Conservation (phyloP, 2,329 filamentous ascomycete genomes). For the Leptographium procerum region DNA sequence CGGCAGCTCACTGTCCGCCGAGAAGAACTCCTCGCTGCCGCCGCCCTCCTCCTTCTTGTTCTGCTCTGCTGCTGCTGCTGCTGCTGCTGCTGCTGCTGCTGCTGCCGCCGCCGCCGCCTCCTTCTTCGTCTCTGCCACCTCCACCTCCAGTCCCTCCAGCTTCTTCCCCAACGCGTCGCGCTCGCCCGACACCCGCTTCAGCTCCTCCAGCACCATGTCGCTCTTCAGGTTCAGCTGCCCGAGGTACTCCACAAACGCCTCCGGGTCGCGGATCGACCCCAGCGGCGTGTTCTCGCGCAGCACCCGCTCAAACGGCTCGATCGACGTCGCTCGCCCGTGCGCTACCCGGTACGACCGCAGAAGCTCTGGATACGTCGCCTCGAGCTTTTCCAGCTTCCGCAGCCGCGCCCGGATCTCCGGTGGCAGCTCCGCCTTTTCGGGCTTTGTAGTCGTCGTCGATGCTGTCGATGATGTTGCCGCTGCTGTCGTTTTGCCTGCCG, state of each 20-base stretch:
- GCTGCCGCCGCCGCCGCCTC: no score
- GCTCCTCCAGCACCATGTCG: slow-evolving; percentile 88
- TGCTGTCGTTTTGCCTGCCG: background rate
- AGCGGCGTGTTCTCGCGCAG: slow-evolving; percentile 88
- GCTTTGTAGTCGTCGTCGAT: background rate
- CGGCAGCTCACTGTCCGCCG: slow-evolving; percentile 73
- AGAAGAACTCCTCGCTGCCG: slow-evolving; percentile 62
- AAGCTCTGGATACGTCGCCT: slow-evolving; percentile 82
- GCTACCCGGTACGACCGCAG: slow-evolving; percentile 86
- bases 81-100: no score
- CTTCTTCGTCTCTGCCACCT: slow-evolving; percentile 23
- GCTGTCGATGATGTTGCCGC: no score
- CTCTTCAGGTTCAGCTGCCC: slow-evolving; percentile 75
- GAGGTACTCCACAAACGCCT: slow-evolving; percentile 78
- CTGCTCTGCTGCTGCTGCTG: no score
- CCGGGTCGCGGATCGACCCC: slow-evolving; percentile 76
- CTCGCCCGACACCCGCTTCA: slow-evolving; percentile 76
- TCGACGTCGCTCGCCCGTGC: slow-evolving; percentile 72
- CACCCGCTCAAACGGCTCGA: slow-evolving; percentile 86
- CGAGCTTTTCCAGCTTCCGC: slow-evolving; percentile 80
- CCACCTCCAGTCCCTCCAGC: slow-evolving; percentile 46
- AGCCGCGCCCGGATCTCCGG: slow-evolving; percentile 65
- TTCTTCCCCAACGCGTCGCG: slow-evolving; percentile 72
- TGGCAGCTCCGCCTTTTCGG: slow-evolving; percentile 45
- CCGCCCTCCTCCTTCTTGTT: slow-evolving; percentile 11